phyloP scores from a whole-genome alignment of 495 filamentous ascomycete species.

The Jackrogersella multiformis region DNA sequence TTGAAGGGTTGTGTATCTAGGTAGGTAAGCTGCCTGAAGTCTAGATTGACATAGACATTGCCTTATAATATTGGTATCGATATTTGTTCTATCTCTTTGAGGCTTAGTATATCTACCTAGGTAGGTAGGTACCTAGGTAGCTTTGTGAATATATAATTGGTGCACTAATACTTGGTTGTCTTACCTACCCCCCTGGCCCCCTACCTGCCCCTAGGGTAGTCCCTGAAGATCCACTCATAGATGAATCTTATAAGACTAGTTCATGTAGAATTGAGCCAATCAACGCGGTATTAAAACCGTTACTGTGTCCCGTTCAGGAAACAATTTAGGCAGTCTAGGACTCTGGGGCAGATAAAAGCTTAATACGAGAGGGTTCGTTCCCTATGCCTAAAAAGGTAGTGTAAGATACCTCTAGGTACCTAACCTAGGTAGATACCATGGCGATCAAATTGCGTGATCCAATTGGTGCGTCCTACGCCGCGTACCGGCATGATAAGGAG shows the following conservation, averaged over 20 bases:
- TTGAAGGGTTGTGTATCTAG: slow-evolving; percentile 62
- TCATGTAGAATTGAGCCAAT: slow-evolving; percentile 4
- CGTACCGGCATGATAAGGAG: no score
- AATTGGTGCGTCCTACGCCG: slow-evolving; percentile 7
- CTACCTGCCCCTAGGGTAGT: no score
- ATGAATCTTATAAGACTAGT: neutral
- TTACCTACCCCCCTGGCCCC: no score
- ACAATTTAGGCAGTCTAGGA: neutral
- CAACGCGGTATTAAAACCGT: neutral
- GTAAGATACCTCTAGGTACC: no score
- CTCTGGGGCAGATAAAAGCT: neutral
- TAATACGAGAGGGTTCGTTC: neutral
- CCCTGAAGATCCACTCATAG: neutral
- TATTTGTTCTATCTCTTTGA: neutral
- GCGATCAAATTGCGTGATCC: slow-evolving; percentile 10
- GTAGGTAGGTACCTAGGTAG: neutral
- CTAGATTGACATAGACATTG: neutral
- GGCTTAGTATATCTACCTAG: no score
- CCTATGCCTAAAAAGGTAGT: no score
- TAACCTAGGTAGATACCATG: no score
- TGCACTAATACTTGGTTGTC: neutral
- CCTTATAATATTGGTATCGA: neutral
- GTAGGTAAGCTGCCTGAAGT: neutral
- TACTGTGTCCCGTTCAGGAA: slow-evolving; percentile 16
- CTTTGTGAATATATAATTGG: neutral